A percentile compares a stretch with the other conserved stretches of the same genome.
Evolutionary conservation across 495 filamentous ascomycete genomes (phyloP).

Genomic region (Penicillium simplicissimum): DNA sequence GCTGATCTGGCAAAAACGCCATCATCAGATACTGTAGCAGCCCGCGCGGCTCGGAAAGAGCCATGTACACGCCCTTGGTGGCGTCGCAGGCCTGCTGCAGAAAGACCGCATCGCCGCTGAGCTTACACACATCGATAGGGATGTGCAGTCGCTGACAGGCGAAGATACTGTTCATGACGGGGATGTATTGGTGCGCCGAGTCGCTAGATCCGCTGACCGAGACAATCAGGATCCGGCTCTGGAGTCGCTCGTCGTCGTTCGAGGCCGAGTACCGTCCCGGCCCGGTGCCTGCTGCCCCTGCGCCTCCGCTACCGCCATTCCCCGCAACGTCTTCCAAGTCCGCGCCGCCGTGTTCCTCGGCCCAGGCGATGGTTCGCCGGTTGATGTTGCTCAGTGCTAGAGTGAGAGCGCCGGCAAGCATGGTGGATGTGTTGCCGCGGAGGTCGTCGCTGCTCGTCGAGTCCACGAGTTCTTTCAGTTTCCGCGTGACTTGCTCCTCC

Average conservation of each 20-base stretch:
- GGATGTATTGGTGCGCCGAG: slow-evolving; percentile 88
- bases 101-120: slow-evolving; percentile 86
- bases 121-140: slow-evolving; percentile 85
- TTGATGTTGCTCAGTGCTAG: slow-evolving; percentile 88
- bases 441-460: slow-evolving; percentile 63
- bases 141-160: slow-evolving; percentile 82
- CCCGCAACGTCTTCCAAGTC: slow-evolving; percentile 34
- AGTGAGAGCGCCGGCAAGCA: slow-evolving; percentile 88
- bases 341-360: slow-evolving; percentile 47
- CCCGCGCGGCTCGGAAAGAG: slow-evolving; percentile 61
- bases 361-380: slow-evolving; percentile 52
- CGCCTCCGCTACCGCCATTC: slow-evolving; percentile 28
- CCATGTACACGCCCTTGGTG: slow-evolving; percentile 84
- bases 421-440: slow-evolving; percentile 63
- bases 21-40: slow-evolving; percentile 93
- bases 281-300: slow-evolving; percentile 29
- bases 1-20: slow-evolving; percentile 81
- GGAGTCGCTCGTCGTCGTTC: slow-evolving; percentile 49
- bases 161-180: slow-evolving; percentile 97
- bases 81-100: slow-evolving; percentile 92
- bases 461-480: slow-evolving; percentile 67
- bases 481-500: slow-evolving; percentile 72
- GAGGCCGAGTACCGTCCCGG: slow-evolving; percentile 42
- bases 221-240: slow-evolving; percentile 87
- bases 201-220: slow-evolving; percentile 80